A percentile compares a stretch with the other conserved stretches of the same genome.
These are phyloP conservation scores for Claviceps africana DNA, from an alignment of 2,329 filamentous ascomycete genomes.

Conservation along the genomic window DNA sequence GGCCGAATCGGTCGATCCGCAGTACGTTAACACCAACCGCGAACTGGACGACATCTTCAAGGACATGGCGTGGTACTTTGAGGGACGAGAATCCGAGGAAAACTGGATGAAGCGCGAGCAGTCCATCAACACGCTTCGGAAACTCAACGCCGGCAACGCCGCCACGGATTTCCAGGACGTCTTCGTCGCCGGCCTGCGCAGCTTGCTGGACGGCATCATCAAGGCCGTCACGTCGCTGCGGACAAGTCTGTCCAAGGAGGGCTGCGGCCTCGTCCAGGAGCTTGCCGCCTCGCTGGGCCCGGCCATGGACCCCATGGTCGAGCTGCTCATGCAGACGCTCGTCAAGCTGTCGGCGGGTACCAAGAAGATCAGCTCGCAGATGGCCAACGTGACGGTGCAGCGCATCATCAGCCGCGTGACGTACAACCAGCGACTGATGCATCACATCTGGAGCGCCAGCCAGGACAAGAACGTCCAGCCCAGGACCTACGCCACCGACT, in stretches of 20 bases:
- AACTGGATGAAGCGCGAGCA: constrained; percentile 87
- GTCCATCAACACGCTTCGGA: constrained; percentile 59
- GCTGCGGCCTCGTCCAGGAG: constrained; percentile 73
- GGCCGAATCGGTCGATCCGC: constrained; percentile 58
- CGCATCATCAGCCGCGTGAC: constrained; percentile 65
- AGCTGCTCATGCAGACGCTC: constrained; percentile 76
- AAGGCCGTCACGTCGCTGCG: constrained; percentile 72
- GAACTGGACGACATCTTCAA: constrained; percentile 81
- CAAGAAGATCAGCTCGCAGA: constrained; percentile 83
- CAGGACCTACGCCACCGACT: constrained; percentile 62
- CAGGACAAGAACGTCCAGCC: constrained; percentile 92
- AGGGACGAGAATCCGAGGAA: constrained; percentile 76
- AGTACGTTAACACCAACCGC: constrained; percentile 69
- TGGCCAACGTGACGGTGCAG: constrained; percentile 70
- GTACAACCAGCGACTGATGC: constrained; percentile 67
- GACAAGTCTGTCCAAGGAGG: constrained; percentile 81
- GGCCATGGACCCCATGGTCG: constrained; percentile 74
- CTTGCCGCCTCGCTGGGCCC: constrained; percentile 63
- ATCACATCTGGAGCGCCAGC: constrained; percentile 68
- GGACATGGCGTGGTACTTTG: constrained; percentile 69
- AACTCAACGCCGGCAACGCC: constrained; percentile 71
- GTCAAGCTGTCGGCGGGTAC: constrained; percentile 81
- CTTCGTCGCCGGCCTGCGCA: constrained; percentile 58
- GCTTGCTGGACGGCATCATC: constrained; percentile 71
- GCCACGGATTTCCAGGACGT: constrained; percentile 58